Percentiles rank a stretch among this genome's conserved stretches.
Conservation (phyloP, 2,329 filamentous ascomycete species). For the Aspergillus quadricinctus region DNA sequence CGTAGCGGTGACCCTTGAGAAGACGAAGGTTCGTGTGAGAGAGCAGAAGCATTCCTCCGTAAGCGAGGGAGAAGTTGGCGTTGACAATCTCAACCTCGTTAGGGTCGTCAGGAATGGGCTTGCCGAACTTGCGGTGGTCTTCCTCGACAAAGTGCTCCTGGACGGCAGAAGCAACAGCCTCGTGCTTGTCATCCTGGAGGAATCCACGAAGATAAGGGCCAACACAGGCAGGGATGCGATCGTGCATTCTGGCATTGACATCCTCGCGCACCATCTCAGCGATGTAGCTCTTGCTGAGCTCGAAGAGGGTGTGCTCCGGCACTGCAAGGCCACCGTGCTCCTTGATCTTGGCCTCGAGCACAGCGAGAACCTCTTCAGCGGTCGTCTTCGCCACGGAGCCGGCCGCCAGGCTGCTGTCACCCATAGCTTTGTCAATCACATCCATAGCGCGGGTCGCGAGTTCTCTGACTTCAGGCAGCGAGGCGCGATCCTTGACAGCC, state of each 20-base stretch:
- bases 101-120: conserved; percentile 80
- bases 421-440: conserved; percentile 94
- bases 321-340: conserved; percentile 62
- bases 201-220: conserved; percentile 72
- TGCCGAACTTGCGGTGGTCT: conserved; percentile 81
- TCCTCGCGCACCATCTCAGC: conserved; percentile 82
- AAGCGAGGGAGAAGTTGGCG: conserved; percentile 93
- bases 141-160: conserved; percentile 75
- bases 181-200: conserved; percentile 58
- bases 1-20: conserved; percentile 94
- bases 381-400: conserved; percentile 59
- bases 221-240: conserved; percentile 65
- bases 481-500: conserved; percentile 78
- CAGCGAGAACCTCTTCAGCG: conserved; percentile 65
- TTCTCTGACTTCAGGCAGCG: conserved; percentile 90
- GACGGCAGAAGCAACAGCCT: conserved; percentile 67
- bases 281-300: conserved; percentile 68
- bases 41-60: conserved; percentile 93
- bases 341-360: conserved; percentile 73
- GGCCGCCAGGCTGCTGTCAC: conserved; percentile 54
- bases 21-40: conserved; percentile 94
- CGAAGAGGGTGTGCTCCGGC: conserved; percentile 57
- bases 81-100: conserved; percentile 97
- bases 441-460: conserved; percentile 75
- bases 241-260: conserved; percentile 74